Evolutionary conservation across 73 alveolate species (phyloP), one percentile per base, ranked within the genome.

Genomic region (Tetrahymena elliotti): DNA sequence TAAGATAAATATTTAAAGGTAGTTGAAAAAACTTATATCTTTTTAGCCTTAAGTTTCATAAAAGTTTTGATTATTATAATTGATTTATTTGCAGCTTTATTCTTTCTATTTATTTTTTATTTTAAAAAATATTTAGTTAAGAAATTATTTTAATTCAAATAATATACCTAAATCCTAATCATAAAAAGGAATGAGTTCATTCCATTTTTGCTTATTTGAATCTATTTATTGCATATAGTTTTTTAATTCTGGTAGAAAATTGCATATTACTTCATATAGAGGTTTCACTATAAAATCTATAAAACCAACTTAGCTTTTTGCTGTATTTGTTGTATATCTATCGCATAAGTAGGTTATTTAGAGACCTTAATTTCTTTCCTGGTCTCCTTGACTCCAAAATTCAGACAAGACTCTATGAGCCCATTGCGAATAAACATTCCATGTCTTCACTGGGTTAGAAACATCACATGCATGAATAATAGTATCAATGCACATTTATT

Each of bases 311-410:
- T 98, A 95, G 38, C 98, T 96, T 97, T 96, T 97, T 18, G 99
- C 98, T 15, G 97, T 96, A 95, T 98, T 97, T 8, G 97, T 93
- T 16, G 98, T 97, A 18, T 97, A 97, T 94, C 99, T 97, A 98
- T 98, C 99, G 94, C 98, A 95, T 24, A 98, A 95, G 95, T 96
- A 97, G 9, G 98, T 95, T 27, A 98, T 96, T 9, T 99, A 98
- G 18, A 98, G 83, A 33, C 98, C 99, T 52, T 54, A 52, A 47
- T 93, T 93, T 94, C 96, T 97, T 83, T 97, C 99, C 93, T 47
- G 36, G 93, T 96, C 99, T 52, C 99, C 99, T 93, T 97, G 96
- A 18, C 35, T 82, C 98, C 97, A 97, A 93, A 97, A 97, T 93
- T 97, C 99, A 53, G 96, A 93, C 20, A 96, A 40, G 27, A 97